Evolutionary conservation across 2,329 filamentous ascomycete genomes (phyloP), one percentile per base, ranked within the genome.

Genomic region (Trichothecium roseum): DNA sequence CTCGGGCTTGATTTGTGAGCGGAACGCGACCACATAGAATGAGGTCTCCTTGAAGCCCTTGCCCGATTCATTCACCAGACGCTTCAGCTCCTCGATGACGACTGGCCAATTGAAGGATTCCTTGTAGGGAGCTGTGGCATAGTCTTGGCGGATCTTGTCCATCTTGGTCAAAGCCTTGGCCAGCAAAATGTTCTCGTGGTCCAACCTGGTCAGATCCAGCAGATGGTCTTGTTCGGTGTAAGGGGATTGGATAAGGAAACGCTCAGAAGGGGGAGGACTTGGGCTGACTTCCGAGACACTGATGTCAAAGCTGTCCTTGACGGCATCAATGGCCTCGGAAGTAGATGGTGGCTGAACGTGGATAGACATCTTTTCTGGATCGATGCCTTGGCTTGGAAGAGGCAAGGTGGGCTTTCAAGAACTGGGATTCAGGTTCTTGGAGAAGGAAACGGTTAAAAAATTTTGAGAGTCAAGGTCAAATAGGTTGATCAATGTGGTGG

Each of bases 11-110:
- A 94, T 74, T 43, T 68, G 72, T 5, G 83, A 89, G 13, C 84
- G 73, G 59, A 94, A 94, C 4, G 80, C 80, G 28, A 94, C 86
- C 37, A 91, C 78, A 59, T 89, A 94, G 62, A 89, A 94, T 18
- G 64, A 68, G 34, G 68, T 71, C 40, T 69, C 63, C 36, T 64
- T 69, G 76, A 82, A 89, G 3, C 38, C 41, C 5, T 59, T 59
- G 6, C 30, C 31, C 12, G 55, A 67, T 8, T 59, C 53, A 3
- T 48, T 45, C 9, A 65, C 59, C 3, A 87, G 62, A 2, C 62
- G 50, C 38, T 60, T 66, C 35, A 91, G 59, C 22, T 70, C 61
- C 4, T 62, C 57, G 9, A 91, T 63, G 12, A 86, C 68, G 29
- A 72, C 60, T 3, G 54, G 42, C 78, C 84, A 91, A 57, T 94